Evolutionary conservation across 208 protist species (phyloP), one percentile per base, ranked within the genome.

Genomic region (Trypanosoma cruzi): DNA sequence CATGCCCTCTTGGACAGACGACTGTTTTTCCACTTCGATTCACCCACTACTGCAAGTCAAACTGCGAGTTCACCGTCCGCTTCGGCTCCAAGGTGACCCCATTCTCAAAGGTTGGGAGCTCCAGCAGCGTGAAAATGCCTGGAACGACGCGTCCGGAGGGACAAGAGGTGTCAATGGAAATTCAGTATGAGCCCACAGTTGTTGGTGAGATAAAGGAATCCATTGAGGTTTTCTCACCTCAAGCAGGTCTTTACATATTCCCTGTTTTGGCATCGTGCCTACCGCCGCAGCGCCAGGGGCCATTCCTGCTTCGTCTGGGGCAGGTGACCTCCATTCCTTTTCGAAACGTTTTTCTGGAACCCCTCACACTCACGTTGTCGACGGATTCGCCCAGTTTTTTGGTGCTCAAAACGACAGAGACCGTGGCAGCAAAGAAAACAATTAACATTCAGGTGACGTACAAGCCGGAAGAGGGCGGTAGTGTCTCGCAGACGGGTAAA

Each of bases 301-400:
- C 98, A 0, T 86, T 97, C 44, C 32, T 68, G n/a, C 66, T 97
- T 29, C 85, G 84, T 28, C 36, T 74, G 16, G 86, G 80, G 2
- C 84, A 92, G 69, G 81, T 74, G 24, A 77, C 79, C 18, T 52
- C 67, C 28, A 75, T 99, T 46, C 85, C 86, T 14, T 98, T 99
- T 80, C 93, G 92, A 71, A 99, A 99, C 75, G 92, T 98, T 24
- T 98, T 99, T 71, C 46, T 68, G n/a, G 84, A 95, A 16, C 26
- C 78, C 16, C 71, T 94, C n/a, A 81, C 81, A 20, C 92, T 98
- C 68, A 80, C 62, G 14, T 79, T 97, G 28, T 46, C 70, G n/a
- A 93, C 86, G 3, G 96, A 98, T 75, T 88, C 84, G 13, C 79
- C 86, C 4, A 64, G 60, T 24, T 98, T 98, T 82, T 71, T 88